phyloP scores from a whole-genome alignment of 2,329 filamentous ascomycete species.

The Exophiala alcalophila region DNA sequence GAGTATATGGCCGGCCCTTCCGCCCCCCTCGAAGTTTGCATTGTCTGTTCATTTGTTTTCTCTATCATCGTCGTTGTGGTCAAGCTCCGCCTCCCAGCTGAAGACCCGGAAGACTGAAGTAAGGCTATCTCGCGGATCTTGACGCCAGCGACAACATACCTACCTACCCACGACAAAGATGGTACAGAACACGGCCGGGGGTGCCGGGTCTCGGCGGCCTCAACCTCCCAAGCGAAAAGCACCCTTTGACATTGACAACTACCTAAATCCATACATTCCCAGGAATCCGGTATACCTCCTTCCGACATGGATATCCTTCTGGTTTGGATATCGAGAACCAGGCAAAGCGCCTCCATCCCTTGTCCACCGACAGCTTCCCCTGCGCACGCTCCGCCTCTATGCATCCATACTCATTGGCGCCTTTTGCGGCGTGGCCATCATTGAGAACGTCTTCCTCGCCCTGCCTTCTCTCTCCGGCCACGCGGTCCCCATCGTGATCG shows the following conservation, averaged over 20 bases:
- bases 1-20: no score
- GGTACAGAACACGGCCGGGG: no score
- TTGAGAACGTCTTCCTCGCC: constrained; percentile 56
- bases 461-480: constrained; percentile 54
- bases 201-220: no score
- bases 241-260: constrained; percentile 70
- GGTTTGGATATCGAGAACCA: constrained; percentile 61
- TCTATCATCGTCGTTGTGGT: no score
- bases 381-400: constrained; percentile 59
- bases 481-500: constrained; percentile 61
- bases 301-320: constrained; percentile 64
- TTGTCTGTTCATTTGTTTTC: no score
- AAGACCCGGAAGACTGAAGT: no score
- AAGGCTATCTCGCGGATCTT: no score
- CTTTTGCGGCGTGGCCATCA: constrained; percentile 59
- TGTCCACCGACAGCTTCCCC: constrained; percentile 14
- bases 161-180: no score
- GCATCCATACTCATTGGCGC: constrained; percentile 65
- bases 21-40: no score
- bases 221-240: not conserved
- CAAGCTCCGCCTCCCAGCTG: no score
- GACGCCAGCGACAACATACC: no score
- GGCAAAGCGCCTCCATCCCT: constrained; percentile 25
- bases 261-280: constrained; percentile 68
- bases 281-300: constrained; percentile 60